Base-by-base conservation (phyloP, 345 rosid genomes). In the Reutealis trisperma region DNA sequence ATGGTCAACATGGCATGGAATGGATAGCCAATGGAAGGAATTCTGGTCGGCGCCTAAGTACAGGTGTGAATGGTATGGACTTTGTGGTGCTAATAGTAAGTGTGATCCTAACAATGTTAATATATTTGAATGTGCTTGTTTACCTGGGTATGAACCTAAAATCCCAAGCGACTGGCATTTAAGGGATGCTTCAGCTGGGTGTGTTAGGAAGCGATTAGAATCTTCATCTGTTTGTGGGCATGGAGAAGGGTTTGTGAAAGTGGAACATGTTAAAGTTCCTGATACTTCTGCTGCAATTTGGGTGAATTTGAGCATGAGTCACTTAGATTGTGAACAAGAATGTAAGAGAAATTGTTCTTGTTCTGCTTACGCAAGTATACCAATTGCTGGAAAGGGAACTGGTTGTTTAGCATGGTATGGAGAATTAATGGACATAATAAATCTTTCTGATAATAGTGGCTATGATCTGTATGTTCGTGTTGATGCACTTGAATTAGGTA, bases 371-470 rank as follows among this genome's bases (percentile, higher is more conserved):
- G 27, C 81, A 4, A 67, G 41, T 30, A 25, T 69, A 45, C n/a
- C 18, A 0, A 52, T 70, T 52, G 27, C 52, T 9, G 42, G 8
- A 12, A 55, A 54, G 12, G 73, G 44, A 0, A 49, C 55, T 52
- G 60, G 73, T 11, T 79, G 82, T 72, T 57, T 74, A n/a, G 13
- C 34, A 34, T 79, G 75, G 78, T 75, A 74, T 45, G 82, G 83
- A 12, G 76, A 80, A 3, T 72, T 80, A 54, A 24, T 80, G 44
- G 79, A 80, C 41, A 66, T 47, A 24, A 55, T 24, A 44, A 68
- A 49, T 68, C 41, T 30, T 2, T 44, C 24, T 2, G 34, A 24
- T 21, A 30, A 15, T 5, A 75, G 24, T 7, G 76, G 72, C 0
- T 21, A 41, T 19, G 75, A 74, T 54, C 19, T 78, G 2, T 65